Conservation (phyloP, 306 rosid species). For the Cicer bijugum region DNA sequence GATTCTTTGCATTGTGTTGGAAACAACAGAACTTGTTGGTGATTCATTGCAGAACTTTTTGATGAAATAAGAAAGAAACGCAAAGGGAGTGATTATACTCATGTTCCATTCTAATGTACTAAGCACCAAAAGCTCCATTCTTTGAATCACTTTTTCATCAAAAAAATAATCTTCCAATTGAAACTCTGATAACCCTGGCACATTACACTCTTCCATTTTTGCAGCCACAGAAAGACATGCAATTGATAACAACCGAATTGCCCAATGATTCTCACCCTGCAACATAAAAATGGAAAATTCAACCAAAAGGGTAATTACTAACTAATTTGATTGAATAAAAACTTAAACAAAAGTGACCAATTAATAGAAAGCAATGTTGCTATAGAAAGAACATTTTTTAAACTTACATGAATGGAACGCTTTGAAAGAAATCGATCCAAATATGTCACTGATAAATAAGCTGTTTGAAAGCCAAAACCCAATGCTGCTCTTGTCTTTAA, state of each 20-base stretch:
- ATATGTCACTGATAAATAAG: slow-evolving; percentile 77
- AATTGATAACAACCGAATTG: slow-evolving; percentile 64
- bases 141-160: slow-evolving; percentile 56
- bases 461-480: slow-evolving; percentile 77
- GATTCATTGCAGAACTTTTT: slow-evolving; percentile 55
- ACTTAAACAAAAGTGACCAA: neutral
- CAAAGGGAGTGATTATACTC: slow-evolving; percentile 67
- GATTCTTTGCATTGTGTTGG: slow-evolving; percentile 54
- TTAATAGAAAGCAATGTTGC: neutral
- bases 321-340: slow-evolving; percentile 7
- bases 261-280: slow-evolving; percentile 76
- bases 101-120: slow-evolving; percentile 73
- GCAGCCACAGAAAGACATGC: slow-evolving; percentile 82
- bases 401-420: slow-evolving; percentile 64
- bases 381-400: neutral
- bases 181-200: slow-evolving; percentile 61
- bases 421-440: slow-evolving; percentile 76
- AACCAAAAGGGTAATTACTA: slow-evolving; percentile 33
- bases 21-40: slow-evolving; percentile 44
- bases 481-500: slow-evolving; percentile 69
- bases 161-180: slow-evolving; percentile 57
- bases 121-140: slow-evolving; percentile 84
- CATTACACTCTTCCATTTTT: slow-evolving; percentile 74
- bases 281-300: slow-evolving; percentile 28
- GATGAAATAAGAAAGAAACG: slow-evolving; percentile 69